Conservation (phyloP, 495 filamentous ascomycete genomes). For the Aspergillus cristatus region DNA sequence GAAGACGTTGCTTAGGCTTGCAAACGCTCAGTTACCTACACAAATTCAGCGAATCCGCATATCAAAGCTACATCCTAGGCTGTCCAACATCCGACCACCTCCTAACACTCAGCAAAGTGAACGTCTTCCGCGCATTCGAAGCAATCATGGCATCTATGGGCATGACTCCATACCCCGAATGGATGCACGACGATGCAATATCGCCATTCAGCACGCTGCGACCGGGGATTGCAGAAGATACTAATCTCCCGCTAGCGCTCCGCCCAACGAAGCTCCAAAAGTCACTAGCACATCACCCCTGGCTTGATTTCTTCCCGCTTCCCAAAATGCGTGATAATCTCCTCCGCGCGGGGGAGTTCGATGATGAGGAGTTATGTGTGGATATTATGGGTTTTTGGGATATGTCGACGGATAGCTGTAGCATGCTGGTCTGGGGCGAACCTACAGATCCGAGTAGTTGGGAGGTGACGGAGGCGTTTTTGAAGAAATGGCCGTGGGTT, state of each 20-base stretch:
- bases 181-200: slow-evolving; percentile 26
- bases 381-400: slow-evolving; percentile 41
- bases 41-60: slow-evolving; percentile 19
- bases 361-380: slow-evolving; percentile 36
- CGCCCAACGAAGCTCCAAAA: slow-evolving; percentile 39
- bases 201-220: slow-evolving; percentile 19
- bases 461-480: slow-evolving; percentile 42
- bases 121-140: slow-evolving; percentile 32
- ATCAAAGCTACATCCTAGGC: slow-evolving; percentile 21
- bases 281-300: slow-evolving; percentile 36
- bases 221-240: slow-evolving; percentile 4
- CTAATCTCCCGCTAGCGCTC: slow-evolving; percentile 28
- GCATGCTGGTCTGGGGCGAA: slow-evolving; percentile 44
- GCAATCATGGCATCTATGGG: slow-evolving; percentile 15
- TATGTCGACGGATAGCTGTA: slow-evolving; percentile 20
- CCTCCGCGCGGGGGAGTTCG: slow-evolving; percentile 32
- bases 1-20: neutral
- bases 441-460: slow-evolving; percentile 37
- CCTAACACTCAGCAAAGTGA: slow-evolving; percentile 31
- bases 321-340: slow-evolving; percentile 42
- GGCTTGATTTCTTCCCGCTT: slow-evolving; percentile 46
- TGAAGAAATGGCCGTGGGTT: slow-evolving; percentile 42
- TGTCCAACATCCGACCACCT: slow-evolving; percentile 31
- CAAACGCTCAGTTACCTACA: slow-evolving; percentile 7
- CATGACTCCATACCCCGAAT: slow-evolving; percentile 9